phyloP scores from a whole-genome alignment of 202 grass and related monocot genomes.

The Schoenoplectus tabernaemontani region DNA sequence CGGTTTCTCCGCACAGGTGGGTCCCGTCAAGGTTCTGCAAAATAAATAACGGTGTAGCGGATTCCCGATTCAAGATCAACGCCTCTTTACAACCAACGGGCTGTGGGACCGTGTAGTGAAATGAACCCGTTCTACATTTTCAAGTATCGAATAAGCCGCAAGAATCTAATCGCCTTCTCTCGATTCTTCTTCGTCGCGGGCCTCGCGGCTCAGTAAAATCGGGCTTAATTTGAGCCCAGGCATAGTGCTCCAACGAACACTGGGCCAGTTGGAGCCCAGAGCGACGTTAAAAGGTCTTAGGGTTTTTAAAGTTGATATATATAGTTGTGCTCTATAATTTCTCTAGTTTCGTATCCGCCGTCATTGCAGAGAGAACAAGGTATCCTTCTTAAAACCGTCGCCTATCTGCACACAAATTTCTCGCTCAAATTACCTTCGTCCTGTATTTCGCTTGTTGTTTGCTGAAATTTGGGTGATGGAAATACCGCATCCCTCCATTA shows the following conservation, averaged over 20 bases:
- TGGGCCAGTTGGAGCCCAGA: neutral
- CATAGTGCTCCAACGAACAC: neutral
- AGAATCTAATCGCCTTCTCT: neutral
- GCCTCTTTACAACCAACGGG: no score
- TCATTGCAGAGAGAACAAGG: neutral
- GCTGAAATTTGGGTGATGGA: neutral
- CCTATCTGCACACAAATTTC: neutral
- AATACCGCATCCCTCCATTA: neutral
- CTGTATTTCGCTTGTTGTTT: neutral
- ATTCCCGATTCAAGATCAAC: neutral
- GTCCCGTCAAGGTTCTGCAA: neutral
- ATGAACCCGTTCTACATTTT: neutral
- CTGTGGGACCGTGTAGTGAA: no score
- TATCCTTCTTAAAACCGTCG: neutral
- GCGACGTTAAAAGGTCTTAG: neutral
- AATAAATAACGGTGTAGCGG: no score
- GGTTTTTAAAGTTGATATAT: neutral
- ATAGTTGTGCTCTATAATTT: neutral
- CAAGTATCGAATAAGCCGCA: neutral
- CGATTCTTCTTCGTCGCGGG: neutral
- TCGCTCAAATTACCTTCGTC: neutral
- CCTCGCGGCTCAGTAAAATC: neutral
- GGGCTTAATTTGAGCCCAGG: neutral
- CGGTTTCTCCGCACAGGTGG: slow-evolving; percentile 3
- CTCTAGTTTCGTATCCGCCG: neutral